Conservation (phyloP, 768 basidiomycete species). For the Psilocybe cubensis region DNA sequence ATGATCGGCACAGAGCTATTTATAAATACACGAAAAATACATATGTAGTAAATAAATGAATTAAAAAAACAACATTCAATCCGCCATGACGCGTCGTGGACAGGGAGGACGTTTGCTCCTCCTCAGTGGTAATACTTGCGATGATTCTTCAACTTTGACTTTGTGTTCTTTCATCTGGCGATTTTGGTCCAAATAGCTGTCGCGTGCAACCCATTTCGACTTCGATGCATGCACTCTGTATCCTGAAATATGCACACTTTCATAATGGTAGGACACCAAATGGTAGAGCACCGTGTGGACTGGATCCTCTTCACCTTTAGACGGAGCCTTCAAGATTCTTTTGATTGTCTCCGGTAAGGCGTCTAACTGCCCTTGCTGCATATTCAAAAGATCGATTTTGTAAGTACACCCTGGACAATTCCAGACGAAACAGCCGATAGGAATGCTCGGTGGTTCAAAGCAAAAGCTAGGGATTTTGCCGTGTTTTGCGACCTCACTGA, state of each 20-base stretch:
- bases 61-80: not conserved
- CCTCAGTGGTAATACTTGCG: conserved; percentile 3
- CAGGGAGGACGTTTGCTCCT: conserved; percentile 14
- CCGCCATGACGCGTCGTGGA: not conserved
- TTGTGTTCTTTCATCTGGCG: not conserved
- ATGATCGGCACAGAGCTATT: not conserved
- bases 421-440: conserved; percentile 52
- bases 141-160: not conserved
- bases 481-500: conserved; percentile 16
- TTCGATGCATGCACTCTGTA: not conserved
- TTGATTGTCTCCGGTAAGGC: conserved; percentile 23
- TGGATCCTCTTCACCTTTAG: conserved; percentile 38
- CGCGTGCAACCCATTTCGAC: not conserved
- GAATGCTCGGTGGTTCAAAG: conserved; percentile 40
- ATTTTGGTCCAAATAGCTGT: not conserved
- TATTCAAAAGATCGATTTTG: conserved; percentile 48
- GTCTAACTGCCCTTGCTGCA: conserved; percentile 35
- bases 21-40: not conserved
- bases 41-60: not conserved
- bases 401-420: conserved; percentile 52
- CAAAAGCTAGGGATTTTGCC: conserved; percentile 38
- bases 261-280: conserved; percentile 35
- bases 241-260: conserved; percentile 7
- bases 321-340: conserved; percentile 30
- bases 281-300: conserved; percentile 24